Conservation (phyloP, 371 early-diverging fungal species). For the Lichtheimia corymbifera region DNA sequence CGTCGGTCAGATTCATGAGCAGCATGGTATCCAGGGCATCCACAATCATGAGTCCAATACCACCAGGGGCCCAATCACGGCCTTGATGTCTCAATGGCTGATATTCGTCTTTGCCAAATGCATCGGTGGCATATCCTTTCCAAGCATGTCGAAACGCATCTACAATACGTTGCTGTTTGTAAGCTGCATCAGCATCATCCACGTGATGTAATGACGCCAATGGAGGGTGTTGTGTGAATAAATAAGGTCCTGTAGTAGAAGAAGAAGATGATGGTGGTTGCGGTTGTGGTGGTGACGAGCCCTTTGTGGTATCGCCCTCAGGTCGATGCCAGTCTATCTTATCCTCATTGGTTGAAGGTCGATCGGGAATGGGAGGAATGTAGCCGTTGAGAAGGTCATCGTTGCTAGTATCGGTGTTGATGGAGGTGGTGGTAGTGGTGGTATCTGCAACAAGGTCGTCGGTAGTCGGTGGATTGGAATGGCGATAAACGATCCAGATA, state of each 20-base stretch:
- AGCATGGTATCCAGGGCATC: constrained; percentile 86
- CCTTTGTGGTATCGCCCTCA: neutral
- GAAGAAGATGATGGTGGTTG: no score
- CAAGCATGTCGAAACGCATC: constrained; percentile 72
- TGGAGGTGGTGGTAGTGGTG: no score
- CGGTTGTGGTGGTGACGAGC: constrained; percentile 8
- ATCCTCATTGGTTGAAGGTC: neutral
- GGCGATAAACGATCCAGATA: neutral
- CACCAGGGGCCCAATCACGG: constrained; percentile 54
- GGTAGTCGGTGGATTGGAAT: neutral
- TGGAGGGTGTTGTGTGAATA: constrained; percentile 34
- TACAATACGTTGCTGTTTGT: constrained; percentile 51
- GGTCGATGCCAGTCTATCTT: neutral
- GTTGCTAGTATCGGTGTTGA: no score
- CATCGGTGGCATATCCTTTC: constrained; percentile 76
- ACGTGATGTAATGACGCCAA: constrained; percentile 13
- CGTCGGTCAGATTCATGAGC: constrained; percentile 77
- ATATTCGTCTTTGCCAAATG: constrained; percentile 86
- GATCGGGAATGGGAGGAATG: neutral
- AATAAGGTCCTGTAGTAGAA: constrained; percentile 1
- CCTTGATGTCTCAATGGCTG: constrained; percentile 65
- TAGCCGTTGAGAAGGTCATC: neutral
- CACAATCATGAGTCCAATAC: constrained; percentile 78
- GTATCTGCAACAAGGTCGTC: no score
- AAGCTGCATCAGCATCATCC: constrained; percentile 21